phyloP scores from a whole-genome alignment of 352 stramenopile species.

The Sclerospora graminicola region DNA sequence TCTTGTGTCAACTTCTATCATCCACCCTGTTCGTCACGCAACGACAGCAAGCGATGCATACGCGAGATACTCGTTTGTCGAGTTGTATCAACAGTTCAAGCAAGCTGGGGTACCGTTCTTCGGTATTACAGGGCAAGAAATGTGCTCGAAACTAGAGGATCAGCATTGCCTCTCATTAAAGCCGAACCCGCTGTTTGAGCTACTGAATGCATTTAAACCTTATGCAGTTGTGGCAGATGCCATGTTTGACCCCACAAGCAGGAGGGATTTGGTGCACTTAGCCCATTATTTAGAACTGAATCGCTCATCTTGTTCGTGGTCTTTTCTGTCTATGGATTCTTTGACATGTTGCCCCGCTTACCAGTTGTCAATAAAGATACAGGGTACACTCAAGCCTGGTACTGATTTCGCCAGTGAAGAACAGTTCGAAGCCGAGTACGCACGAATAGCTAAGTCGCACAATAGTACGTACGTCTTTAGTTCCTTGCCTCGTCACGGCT shows the following conservation, averaged over 20 bases:
- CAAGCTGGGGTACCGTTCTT: slow-evolving; percentile 33
- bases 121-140: slow-evolving; percentile 26
- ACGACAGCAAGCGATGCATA: slow-evolving; percentile 46
- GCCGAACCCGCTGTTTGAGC: slow-evolving; percentile 20
- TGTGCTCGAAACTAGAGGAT: neutral
- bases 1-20: slow-evolving; percentile 32
- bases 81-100: slow-evolving; percentile 36
- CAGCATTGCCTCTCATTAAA: slow-evolving; percentile 4
- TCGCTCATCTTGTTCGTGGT: slow-evolving; percentile 29
- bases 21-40: slow-evolving; percentile 48
- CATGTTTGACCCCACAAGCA: slow-evolving; percentile 21
- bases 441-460: slow-evolving; percentile 9
- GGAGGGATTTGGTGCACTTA: slow-evolving; percentile 26
- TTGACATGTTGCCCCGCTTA: slow-evolving; percentile 38
- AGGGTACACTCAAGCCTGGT: slow-evolving; percentile 25
- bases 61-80: slow-evolving; percentile 34
- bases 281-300: slow-evolving; percentile 26
- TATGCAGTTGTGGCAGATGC: slow-evolving; percentile 32
- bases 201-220: slow-evolving; percentile 34
- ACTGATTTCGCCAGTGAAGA: slow-evolving; percentile 27
- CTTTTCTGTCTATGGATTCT: slow-evolving; percentile 51
- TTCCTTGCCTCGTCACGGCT: slow-evolving; percentile 11
- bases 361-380: slow-evolving; percentile 25
- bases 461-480: slow-evolving; percentile 26
- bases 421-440: slow-evolving; percentile 29